These are phyloP conservation scores for Cutaneotrichosporon curvatum DNA, from an alignment of 1,284 basidiomycete species.

Conservation along the genomic window DNA sequence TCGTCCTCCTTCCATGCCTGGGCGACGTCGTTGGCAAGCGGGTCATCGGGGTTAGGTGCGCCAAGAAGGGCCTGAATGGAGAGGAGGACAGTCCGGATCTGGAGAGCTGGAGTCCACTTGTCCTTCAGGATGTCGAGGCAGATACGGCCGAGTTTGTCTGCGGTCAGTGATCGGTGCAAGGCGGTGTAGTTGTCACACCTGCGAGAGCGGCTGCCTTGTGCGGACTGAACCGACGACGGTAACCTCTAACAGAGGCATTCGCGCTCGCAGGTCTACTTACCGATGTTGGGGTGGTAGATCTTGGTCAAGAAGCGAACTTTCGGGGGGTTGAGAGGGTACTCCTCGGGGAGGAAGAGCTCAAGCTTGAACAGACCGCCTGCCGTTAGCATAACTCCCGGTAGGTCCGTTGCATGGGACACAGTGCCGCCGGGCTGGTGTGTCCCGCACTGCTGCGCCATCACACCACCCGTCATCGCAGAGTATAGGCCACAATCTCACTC, in stretches of 20 bases:
- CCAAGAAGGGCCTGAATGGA: constrained; percentile 93
- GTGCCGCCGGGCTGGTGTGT: no score
- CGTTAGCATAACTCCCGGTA: neutral
- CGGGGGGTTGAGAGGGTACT: constrained; percentile 98
- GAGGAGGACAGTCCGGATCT: constrained; percentile 94
- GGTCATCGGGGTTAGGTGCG: constrained; percentile 96
- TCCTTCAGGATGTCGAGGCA: constrained; percentile 98
- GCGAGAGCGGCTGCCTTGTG: no score
- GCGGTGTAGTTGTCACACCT: no score
- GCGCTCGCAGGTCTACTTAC: constrained; percentile 49
- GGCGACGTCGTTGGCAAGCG: constrained; percentile 82
- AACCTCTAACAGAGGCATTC: no score
- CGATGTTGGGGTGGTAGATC: constrained; percentile 99
- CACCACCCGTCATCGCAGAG: neutral
- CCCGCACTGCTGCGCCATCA: neutral
- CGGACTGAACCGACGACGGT: no score
- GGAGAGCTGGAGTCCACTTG: constrained; percentile 98
- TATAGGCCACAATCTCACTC: constrained; percentile 39
- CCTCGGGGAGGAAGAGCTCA: constrained; percentile 95
- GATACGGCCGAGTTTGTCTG: constrained; percentile 95
- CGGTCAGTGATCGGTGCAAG: constrained; percentile 12
- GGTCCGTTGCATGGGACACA: neutral
- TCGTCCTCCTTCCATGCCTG: constrained; percentile 99
- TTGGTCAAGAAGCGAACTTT: constrained; percentile 98
- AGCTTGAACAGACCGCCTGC: constrained; percentile 87